These are phyloP conservation scores for Lathyrus sativus DNA, from an alignment of 306 rosid species.

Conservation along the genomic window DNA sequence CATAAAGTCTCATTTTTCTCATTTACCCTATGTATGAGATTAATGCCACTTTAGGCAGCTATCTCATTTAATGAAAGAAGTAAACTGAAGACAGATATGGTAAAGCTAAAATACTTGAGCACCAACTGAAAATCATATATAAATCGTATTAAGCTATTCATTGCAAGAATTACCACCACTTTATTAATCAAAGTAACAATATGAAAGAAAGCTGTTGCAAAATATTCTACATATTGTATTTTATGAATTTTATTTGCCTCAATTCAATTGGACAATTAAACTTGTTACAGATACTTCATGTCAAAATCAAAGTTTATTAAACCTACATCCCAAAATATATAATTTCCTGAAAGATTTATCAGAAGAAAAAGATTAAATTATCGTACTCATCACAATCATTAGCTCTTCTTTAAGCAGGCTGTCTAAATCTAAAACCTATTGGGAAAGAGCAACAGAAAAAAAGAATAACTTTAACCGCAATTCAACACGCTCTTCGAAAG, in stretches of 20 bases:
- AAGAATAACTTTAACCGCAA: constrained; percentile 22
- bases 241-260: constrained; percentile 29
- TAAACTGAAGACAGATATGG: neutral
- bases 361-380: constrained; percentile 16
- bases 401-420: constrained; percentile 13
- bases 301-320: constrained; percentile 34
- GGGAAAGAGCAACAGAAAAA: constrained; percentile 12
- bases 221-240: neutral
- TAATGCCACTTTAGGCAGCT: neutral
- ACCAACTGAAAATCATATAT: neutral
- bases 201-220: constrained; percentile 5
- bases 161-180: neutral
- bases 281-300: constrained; percentile 22
- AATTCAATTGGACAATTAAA: constrained; percentile 37
- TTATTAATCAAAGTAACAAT: neutral
- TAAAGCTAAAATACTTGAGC: neutral
- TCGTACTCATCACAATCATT: constrained; percentile 28
- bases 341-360: constrained; percentile 23
- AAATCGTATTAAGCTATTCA: neutral
- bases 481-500: constrained; percentile 36
- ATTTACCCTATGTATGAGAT: no score
- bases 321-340: constrained; percentile 31
- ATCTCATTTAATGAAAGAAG: neutral
- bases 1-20: no score
- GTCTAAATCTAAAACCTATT: constrained; percentile 36